Evolutionary conservation across 2,329 filamentous ascomycete genomes (phyloP).

Genomic region (Botrytis aclada): DNA sequence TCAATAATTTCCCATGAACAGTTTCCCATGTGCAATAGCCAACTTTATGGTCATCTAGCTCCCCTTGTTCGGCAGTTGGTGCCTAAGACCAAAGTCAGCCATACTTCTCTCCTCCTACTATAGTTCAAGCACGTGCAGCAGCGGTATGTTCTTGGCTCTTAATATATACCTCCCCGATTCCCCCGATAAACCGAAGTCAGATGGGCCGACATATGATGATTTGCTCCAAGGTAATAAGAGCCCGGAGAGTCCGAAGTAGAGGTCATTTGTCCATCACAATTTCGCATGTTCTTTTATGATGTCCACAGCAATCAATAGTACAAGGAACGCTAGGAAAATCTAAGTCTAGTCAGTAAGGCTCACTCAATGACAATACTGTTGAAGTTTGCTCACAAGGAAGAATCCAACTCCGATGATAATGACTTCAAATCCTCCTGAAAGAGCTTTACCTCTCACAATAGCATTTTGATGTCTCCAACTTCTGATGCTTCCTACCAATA

Average conservation of each 20-base stretch:
- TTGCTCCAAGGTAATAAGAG: neutral
- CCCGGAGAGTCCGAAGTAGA: conserved; percentile 1
- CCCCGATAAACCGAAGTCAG: neutral
- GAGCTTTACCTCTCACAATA: conserved; percentile 54
- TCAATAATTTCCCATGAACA: neutral
- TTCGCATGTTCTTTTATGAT: conserved; percentile 31
- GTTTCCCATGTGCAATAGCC: neutral
- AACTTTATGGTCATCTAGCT: neutral
- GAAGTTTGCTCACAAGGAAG: conserved; percentile 45
- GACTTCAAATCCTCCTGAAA: conserved; percentile 59
- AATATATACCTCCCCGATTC: neutral
- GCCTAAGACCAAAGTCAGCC: neutral
- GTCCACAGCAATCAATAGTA: conserved; percentile 34
- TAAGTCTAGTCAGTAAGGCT: conserved; percentile 19
- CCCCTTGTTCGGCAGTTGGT: neutral
- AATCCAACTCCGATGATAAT: conserved; percentile 46
- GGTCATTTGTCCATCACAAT: neutral
- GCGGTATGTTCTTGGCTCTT: neutral
- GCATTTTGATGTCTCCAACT: conserved; percentile 61
- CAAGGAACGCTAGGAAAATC: conserved; percentile 34
- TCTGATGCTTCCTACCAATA: conserved; percentile 53
- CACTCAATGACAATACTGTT: neutral
- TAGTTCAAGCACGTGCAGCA: neutral
- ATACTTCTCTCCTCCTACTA: neutral
- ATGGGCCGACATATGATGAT: neutral